Evolutionary conservation across 1,139 yeast genomes (phyloP).

Genomic region (Geotrichum candidum): DNA sequence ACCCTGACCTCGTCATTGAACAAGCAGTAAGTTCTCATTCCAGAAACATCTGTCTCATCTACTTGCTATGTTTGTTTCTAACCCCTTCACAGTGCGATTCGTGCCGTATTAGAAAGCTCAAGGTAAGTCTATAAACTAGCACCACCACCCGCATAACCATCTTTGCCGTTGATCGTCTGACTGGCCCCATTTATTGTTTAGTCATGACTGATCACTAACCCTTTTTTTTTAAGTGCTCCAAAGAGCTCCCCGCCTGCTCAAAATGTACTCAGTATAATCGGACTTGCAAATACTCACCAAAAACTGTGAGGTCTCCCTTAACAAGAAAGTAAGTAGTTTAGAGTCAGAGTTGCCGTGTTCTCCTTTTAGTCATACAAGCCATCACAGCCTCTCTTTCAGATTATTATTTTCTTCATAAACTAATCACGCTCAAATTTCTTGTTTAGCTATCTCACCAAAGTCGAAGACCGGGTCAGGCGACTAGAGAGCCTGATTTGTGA

Average conservation of each 20-base stretch:
- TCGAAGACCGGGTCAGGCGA: slow-evolving; percentile 56
- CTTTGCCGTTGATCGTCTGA: not conserved
- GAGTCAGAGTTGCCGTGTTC: not conserved
- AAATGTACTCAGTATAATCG: slow-evolving; percentile 70
- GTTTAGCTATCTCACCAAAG: slow-evolving; percentile 50
- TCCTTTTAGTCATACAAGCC: not conserved
- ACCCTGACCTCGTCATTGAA: slow-evolving; percentile 29
- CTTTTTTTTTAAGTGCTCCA: slow-evolving; percentile 46
- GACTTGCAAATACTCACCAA: slow-evolving; percentile 73
- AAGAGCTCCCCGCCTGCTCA: slow-evolving; percentile 65
- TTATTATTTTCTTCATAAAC: not conserved
- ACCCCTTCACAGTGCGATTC: slow-evolving; percentile 40
- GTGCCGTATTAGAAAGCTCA: slow-evolving; percentile 45
- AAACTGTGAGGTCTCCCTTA: slow-evolving; percentile 70
- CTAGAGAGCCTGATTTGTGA: slow-evolving; percentile 50
- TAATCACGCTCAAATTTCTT: not conserved
- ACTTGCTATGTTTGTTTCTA: not conserved
- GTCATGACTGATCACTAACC: slow-evolving; percentile 34
- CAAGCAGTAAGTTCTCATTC: slow-evolving; percentile 13
- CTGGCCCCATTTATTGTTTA: not conserved
- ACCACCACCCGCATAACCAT: not conserved
- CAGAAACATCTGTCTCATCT: not conserved
- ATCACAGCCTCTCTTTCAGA: not conserved
- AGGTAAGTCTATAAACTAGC: slow-evolving; percentile 18
- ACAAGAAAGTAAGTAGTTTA: slow-evolving; percentile 46